Base-by-base conservation (phyloP, 75 land plant genomes). In the Pinus taeda region DNA sequence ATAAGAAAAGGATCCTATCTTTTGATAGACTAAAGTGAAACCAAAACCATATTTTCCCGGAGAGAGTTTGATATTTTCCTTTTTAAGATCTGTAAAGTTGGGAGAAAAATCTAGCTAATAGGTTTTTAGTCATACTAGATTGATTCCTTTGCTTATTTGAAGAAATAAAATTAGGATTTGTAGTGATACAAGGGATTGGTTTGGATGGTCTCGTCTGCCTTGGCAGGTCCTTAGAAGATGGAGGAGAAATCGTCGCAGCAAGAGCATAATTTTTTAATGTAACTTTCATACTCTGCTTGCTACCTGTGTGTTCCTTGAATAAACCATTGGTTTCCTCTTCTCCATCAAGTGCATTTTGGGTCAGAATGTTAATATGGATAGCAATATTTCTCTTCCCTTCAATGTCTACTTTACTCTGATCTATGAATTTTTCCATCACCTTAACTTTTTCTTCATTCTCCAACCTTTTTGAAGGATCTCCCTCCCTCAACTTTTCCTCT, bases 401-500 rank as follows among this genome's bases (percentile, higher is more conserved):
- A 64, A 96, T 74, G 79, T 96, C 93, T 65, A 89, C 87, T 59
- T 85, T 89, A 61, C 94, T 90, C 9, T 76, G 76, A 39, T 96
- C 93, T 60, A 96, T 81, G 59, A 85, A 87, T 82, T 93, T 94
- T 60, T 89, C 90, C 99, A 96, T 87, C 57, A 93, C 82, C 74
- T 89, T 96, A 81, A 96, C 73, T 80, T 84, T 90, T 15, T 94
- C 94, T 79, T 96, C 99, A 81, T 86, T 93, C 79, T 93, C 93
- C 21, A 84, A 89, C 69, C 88, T 77, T 57, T 86, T 96, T 2
- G 84, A 81, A n/a, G 83, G 79, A 82, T 88, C 83, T 66, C 93
- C 96, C 75, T 91, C 90, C 71, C 87, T 85, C 67, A 96, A 87
- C 76, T 96, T 96, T 55, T 87, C 96, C 76, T 93, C 93, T 70